Base-by-base conservation (phyloP, 2,329 filamentous ascomycete genomes). In the Dactylellina sp. region DNA sequence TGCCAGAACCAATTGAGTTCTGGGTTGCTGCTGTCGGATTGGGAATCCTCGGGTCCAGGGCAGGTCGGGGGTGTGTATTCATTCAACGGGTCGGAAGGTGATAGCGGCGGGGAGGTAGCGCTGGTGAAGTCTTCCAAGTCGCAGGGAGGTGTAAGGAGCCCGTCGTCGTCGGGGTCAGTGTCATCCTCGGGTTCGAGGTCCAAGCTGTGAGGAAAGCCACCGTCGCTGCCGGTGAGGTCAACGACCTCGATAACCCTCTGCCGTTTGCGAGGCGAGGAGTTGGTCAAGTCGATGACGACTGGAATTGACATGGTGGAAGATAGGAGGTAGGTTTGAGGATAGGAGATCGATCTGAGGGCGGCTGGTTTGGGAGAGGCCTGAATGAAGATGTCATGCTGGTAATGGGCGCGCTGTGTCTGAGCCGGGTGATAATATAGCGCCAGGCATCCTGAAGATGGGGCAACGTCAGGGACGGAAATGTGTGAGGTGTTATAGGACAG, bases 1-100 rank as follows among this genome's bases (percentile, higher is more conserved):
- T 60, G 44, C 40, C 57, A 52, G 25, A 64, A 12, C 50, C 53
- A 71, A 12, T 32, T 22, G 18, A 71, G 6, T 57, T 71, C 66
- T 1, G 57, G 50, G 65, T 56, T 52, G 2, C 28, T 9, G 28
- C 0, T 32, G 28, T 32, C 28, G 28, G n/a, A 7, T n/a, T 66
- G 62, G 32, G 14, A 39, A 18, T 22, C 14, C 9, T 2, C 32
- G 22, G 12, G 16, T 2, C n/a, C n/a, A 1, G 42, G 22, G 5
- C 35, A 32, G 16, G 25, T 22, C 7, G 24, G 53, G 1, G 63
- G 63, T 22, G 35, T 16, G 53, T 57, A 68, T 16, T 52, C 16
- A 6, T 53, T 55, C 12, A 68, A 22, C 16, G 35, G 53, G 53
- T 50, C 63, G 44, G 5, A 39, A 22, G 46, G 22, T 1, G 44